These are phyloP conservation scores for Houttuynia cordata DNA, from an alignment of 164 flowering plant genomes.

Conservation along the genomic window DNA sequence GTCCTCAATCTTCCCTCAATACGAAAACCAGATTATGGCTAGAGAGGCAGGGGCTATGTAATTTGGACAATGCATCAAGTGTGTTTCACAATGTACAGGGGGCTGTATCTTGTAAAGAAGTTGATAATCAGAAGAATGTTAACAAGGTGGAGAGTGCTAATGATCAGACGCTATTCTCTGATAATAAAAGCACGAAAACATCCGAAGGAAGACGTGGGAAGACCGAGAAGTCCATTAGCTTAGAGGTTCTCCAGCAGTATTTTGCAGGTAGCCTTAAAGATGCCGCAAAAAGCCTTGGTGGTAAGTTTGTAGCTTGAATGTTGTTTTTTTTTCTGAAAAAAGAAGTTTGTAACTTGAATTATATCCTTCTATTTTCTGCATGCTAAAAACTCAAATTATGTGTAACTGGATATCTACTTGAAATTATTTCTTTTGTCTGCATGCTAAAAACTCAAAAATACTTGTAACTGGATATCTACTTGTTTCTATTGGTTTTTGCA, in stretches of 20 bases:
- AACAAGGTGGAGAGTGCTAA: slow-evolving; percentile 2
- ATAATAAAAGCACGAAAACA: slow-evolving; percentile 25
- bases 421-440: neutral
- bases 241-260: slow-evolving; percentile 86
- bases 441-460: no score
- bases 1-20: slow-evolving; percentile 15
- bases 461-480: no score
- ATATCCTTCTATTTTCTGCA: no score
- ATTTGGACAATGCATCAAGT: slow-evolving; percentile 19
- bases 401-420: no score
- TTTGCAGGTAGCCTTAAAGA: slow-evolving; percentile 96
- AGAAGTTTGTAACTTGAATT: slow-evolving; percentile 7
- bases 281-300: slow-evolving; percentile 97
- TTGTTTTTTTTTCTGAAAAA: neutral
- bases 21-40: slow-evolving; percentile 11
- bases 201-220: slow-evolving; percentile 63
- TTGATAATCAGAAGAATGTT: slow-evolving; percentile 13
- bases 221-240: slow-evolving; percentile 78
- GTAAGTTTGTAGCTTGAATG: slow-evolving; percentile 22
- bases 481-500: slow-evolving; percentile 22
- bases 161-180: slow-evolving; percentile 14
- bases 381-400: no score
- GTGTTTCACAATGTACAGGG: slow-evolving; percentile 11
- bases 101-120: slow-evolving; percentile 13
- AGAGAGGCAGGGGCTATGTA: slow-evolving; percentile 14